A percentile compares a stretch with the other conserved stretches of the same genome.
Evolutionary conservation across 495 filamentous ascomycete genomes (phyloP).

Genomic region (Jackrogersella multiformis): DNA sequence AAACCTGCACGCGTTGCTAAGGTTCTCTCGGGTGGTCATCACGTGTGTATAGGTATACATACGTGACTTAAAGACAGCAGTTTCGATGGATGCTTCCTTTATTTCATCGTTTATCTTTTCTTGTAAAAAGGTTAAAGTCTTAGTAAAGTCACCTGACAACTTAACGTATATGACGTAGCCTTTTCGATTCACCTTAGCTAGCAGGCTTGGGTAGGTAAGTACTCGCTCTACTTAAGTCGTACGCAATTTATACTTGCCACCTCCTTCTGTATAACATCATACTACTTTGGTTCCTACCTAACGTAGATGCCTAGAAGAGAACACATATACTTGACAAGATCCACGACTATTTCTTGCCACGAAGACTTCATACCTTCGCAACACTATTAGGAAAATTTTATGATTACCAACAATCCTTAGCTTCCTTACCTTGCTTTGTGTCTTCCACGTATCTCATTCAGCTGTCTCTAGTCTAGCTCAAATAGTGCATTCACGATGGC

Average conservation of each 20-base stretch:
- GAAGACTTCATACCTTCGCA: background rate
- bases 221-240: background rate
- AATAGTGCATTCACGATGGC: constrained; percentile 54
- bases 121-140: constrained; percentile 17
- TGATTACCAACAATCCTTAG: background rate
- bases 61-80: background rate
- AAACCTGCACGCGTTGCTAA: no score
- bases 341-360: background rate
- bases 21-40: no score
- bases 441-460: no score
- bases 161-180: constrained; percentile 36
- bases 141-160: constrained; percentile 31
- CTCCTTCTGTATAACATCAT: background rate
- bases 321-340: constrained; percentile 2
- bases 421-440: no score
- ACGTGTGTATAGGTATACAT: no score
- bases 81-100: no score
- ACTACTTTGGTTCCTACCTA: no score
- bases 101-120: no score
- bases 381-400: no score
- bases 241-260: background rate
- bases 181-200: constrained; percentile 21
- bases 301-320: constrained; percentile 6
- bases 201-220: no score
- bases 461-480: background rate